Base-by-base conservation (phyloP, 2,329 filamentous ascomycete genomes). In the Drechmeria coniospora region DNA sequence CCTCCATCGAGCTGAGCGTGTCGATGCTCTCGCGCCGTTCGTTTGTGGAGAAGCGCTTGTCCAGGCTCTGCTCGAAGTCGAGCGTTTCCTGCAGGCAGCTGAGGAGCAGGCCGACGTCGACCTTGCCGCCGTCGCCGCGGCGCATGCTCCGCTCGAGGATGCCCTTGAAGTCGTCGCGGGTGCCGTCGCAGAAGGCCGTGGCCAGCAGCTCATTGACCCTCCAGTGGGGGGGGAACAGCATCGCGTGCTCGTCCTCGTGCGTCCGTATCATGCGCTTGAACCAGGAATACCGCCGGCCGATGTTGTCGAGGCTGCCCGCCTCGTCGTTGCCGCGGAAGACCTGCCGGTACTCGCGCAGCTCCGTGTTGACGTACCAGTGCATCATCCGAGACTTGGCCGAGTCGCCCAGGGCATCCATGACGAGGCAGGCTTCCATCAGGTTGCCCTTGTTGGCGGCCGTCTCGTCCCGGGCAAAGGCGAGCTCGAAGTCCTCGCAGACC, bases 401-500 rank as follows among this genome's bases (percentile, higher is more conserved):
- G 22, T 95, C 87, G 1, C 90, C 90, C 13, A 98, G 62, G 9
- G 90, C 83, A 57, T 98, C 90, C 68, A 94, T 87, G 21, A 98
- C 87, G 36, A 81, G 61, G 49, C 90, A 95, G 1, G 82, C 84
- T 54, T 98, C 90, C 20, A 78, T 64, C 31, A 98, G 65, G 49
- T 77, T 75, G 10, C 63, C 68, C 39, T 71, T 74, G 39, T 74
- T 75, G 32, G 71, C 61, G 3, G 63, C 61, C 10, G 93, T 74
- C 53, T 95, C 87, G 14, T 74, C 76, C 53, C 87, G 92, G 13
- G 86, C 78, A 53, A 95, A 98, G 0, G 81, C 79, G 32, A 94
- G 69, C 60, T 98, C 90, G 48, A 98, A 98, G 53, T 98, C 90
- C 55, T 95, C 90, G 50, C 90, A 98, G n/a, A 98, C 79, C 54